Base-by-base conservation (phyloP, 441 rosid species). In the Francoa sonchifolia region DNA sequence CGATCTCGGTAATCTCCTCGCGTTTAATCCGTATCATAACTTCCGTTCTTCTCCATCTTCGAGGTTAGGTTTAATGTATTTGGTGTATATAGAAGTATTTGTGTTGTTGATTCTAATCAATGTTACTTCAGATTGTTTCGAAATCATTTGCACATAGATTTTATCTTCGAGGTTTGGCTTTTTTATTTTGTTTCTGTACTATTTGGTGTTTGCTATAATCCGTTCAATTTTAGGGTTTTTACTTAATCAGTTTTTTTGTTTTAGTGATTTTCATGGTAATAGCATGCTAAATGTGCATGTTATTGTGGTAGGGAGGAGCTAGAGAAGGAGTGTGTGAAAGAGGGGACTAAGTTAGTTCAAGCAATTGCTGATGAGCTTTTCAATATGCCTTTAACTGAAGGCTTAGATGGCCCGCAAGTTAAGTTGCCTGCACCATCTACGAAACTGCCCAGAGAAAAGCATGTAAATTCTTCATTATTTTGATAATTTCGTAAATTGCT, bases 241-340 rank as follows among this genome's bases (percentile, higher is more conserved):
- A 26, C 12, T 7, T 27, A 11, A 1, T 17, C 4, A 25, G 10
- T 4, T 1, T 9, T 1, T 10, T 21, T 25, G 13, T 22, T 26
- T 23, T 20, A 1, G 7, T 35, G 15, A 29, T 46, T 35, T 17
- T 4, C 20, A 33, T 18, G 19, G 19, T 25, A 25, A 2, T 4
- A 5, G 33, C 56, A 17, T 38, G 27, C 8, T 18, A n/a, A n/a
- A n/a, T n/a, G n/a, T n/a, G n/a, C n/a, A n/a, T n/a, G n/a, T n/a
- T n/a, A n/a, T n/a, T n/a, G n/a, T n/a, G n/a, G n/a, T 38, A 89
- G 94, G 78, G 85, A 68, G 63, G 93, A 72, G 42, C 74, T 90
- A 47, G 69, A 60, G 31, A 63, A 57, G 50, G 83, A 72, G 47
- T 63, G 90, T 50, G 16, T 90, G 33, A 35, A 55, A 33, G 67